Base-by-base conservation (phyloP, 768 basidiomycete genomes). In the Tricholoma bakamatsutake region DNA sequence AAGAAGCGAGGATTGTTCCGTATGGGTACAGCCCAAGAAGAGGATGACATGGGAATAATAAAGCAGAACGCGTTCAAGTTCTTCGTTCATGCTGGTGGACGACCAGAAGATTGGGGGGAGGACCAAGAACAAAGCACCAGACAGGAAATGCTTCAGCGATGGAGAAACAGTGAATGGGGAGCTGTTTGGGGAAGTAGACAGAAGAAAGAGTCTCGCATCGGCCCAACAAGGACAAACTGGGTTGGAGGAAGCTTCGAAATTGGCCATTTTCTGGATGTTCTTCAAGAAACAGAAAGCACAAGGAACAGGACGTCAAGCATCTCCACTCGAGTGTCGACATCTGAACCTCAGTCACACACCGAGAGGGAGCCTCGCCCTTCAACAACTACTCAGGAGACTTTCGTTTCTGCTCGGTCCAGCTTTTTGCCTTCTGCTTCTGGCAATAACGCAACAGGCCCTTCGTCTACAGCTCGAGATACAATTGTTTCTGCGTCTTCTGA, bases 181-280 rank as follows among this genome's bases (percentile, higher is more conserved):
- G 60, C 68, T 53, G 64, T 77, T 42, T 72, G 78, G 67, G 68
- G 63, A 31, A 70, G 66, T n/a, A 66, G 75, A 53, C 71, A 70
- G 17, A 66, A 65, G 24, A 73, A 69, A 50, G 59, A 67, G 24
- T 58, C 62, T 18, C 58, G 59, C 33, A 64, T 60, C 48, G 37
- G 52, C 4, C 34, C 55, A 34, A 53, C 60, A 13, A 69, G 65
- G 12, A 73, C 21, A 24, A 24, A 70, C 18, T 91, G 88, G 87
- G 77, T 88, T 28, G 88, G 90, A 27, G 76, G 76, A 21, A 88
- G 83, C 57, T 93, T 93, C 59, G 87, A 90, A 62, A 75, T 93
- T 35, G 90, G 90, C 2, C 77, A 77, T n/a, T 77, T 93, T 57
- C 72, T 91, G 35, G 79, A 83, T 58, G 71, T 87, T 31, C 70